These are phyloP conservation scores for Phytophthora macrochlamydospora DNA, from an alignment of 352 stramenopile species.

Conservation along the genomic window DNA sequence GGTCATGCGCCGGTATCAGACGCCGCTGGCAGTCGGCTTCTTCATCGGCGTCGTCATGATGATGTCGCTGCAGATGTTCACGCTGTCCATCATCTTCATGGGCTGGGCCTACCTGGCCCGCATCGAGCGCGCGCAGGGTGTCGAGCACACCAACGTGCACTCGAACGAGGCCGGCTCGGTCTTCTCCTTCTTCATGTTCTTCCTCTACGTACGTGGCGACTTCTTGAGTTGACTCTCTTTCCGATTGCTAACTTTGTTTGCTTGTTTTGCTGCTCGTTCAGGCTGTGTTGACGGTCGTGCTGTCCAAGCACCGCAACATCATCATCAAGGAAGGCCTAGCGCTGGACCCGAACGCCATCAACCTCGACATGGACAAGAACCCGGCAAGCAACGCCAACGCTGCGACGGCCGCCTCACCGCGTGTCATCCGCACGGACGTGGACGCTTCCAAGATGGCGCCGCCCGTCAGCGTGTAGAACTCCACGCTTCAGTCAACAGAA, in stretches of 20 bases:
- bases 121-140: slow-evolving; percentile 61
- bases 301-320: slow-evolving; percentile 80
- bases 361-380: slow-evolving; percentile 59
- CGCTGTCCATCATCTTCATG: slow-evolving; percentile 78
- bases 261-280: slow-evolving; percentile 21
- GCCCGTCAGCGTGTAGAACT: slow-evolving; percentile 69
- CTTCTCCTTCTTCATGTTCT: slow-evolving; percentile 90
- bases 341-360: slow-evolving; percentile 43
- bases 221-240: no score
- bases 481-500: neutral
- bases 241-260: neutral
- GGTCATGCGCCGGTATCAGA: slow-evolving; percentile 91
- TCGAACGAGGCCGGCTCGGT: slow-evolving; percentile 79
- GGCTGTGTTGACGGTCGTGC: slow-evolving; percentile 64
- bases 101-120: slow-evolving; percentile 72
- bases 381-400: slow-evolving; percentile 29
- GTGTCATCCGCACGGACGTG: slow-evolving; percentile 68
- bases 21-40: slow-evolving; percentile 85
- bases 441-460: slow-evolving; percentile 66
- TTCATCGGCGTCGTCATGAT: slow-evolving; percentile 92
- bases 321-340: slow-evolving; percentile 79
- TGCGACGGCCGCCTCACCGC: slow-evolving; percentile 52
- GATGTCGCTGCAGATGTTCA: slow-evolving; percentile 91
- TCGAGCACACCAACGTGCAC: slow-evolving; percentile 65
- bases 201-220: slow-evolving; percentile 73